phyloP scores from a whole-genome alignment of 2,329 filamentous ascomycete genomes.

The Colletotrichum echinochloae region DNA sequence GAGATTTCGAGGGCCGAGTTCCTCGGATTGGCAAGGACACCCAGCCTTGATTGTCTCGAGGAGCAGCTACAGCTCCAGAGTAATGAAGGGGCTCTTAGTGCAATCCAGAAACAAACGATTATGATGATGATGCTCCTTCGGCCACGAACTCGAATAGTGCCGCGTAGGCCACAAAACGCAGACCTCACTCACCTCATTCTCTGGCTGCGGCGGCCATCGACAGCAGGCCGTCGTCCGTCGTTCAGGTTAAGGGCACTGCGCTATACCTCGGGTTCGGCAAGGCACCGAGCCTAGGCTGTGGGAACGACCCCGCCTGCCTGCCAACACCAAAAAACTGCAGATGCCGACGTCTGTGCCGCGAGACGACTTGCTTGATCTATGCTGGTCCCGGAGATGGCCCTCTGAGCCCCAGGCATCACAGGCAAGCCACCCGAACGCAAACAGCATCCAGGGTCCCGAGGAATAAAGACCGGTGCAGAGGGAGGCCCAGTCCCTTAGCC shows the following conservation, averaged over 20 bases:
- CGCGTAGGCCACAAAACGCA: neutral
- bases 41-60: neutral
- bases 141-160: neutral
- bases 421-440: conserved; percentile 10
- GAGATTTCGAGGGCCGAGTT: neutral
- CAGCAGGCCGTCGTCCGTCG: neutral
- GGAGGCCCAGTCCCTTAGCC: neutral
- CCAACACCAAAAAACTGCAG: neutral
- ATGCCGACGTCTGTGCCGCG: neutral
- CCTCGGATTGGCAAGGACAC: conserved; percentile 15
- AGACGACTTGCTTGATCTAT: conserved; percentile 4
- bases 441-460: neutral
- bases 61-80: neutral
- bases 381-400: neutral
- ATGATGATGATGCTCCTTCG: conserved; percentile 21
- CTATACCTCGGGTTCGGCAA: neutral
- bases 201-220: conserved; percentile 1
- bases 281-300: neutral
- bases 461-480: conserved; percentile 22
- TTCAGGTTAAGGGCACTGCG: neutral
- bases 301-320: too few relatives aligned
- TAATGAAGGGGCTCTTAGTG: neutral
- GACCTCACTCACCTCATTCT: neutral
- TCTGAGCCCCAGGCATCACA: neutral
- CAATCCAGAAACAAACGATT: conserved; percentile 26